phyloP scores from a whole-genome alignment of 257 asterid genomes.

The Pogostemon cablin region DNA sequence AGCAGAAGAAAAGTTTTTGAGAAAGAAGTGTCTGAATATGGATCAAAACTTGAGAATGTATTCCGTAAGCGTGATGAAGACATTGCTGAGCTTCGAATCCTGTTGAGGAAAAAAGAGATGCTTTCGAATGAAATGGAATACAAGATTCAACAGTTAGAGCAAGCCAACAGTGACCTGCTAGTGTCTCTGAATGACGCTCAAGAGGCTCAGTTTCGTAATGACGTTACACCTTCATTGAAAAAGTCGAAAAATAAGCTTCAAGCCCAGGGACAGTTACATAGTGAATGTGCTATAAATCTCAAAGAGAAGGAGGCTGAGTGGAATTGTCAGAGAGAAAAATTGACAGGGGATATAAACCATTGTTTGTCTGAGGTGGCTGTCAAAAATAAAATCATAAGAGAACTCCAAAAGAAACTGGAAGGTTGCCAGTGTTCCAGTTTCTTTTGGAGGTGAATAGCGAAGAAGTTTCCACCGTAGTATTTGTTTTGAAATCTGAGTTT shows the following conservation, averaged over 20 bases:
- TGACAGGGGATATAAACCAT: constrained; percentile 32
- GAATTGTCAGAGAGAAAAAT: constrained; percentile 37
- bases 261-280: constrained; percentile 38
- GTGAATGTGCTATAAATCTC: constrained; percentile 33
- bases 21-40: constrained; percentile 39
- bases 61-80: constrained; percentile 44
- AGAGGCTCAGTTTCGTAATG: constrained; percentile 37
- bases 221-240: constrained; percentile 31
- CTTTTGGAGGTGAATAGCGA: constrained; percentile 39
- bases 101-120: constrained; percentile 38
- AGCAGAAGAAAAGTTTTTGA: constrained; percentile 45
- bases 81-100: constrained; percentile 35
- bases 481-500: constrained; percentile 46
- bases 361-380: constrained; percentile 39
- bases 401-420: constrained; percentile 36
- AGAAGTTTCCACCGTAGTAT: constrained; percentile 31
- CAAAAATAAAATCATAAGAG: constrained; percentile 33
- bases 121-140: constrained; percentile 35
- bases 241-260: constrained; percentile 33
- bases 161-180: constrained; percentile 37
- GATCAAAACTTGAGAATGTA: constrained; percentile 37
- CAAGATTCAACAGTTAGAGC: constrained; percentile 37
- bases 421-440: constrained; percentile 28
- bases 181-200: constrained; percentile 34
- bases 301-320: constrained; percentile 45